Base-by-base conservation (phyloP, 208 protist genomes). In the Leishmania tropica region DNA sequence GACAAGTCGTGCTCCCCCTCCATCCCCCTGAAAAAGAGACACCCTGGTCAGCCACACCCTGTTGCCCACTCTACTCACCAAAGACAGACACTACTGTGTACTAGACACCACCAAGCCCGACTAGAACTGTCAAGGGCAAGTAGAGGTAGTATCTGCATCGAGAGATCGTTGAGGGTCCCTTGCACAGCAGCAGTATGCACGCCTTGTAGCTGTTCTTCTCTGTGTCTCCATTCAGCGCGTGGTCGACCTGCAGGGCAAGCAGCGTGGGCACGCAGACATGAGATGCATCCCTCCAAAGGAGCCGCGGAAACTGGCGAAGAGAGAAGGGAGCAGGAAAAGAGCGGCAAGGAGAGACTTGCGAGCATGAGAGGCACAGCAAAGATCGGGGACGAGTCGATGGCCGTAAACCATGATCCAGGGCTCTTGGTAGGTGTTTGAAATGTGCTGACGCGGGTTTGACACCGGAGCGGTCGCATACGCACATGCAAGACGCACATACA, bases 261-360 rank as follows among this genome's bases (percentile, higher is more conserved):
- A 93, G 85, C 24, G 92, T 83, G 4, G 90, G 92, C 31, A 97
- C 53, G 92, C 93, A 58, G 95, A 86, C 91, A 94, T 96, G 64
- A 97, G 88, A 81, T 96, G 92, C 37, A 97, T 91, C 3, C 90
- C 94, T 0, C 84, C 91, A 82, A 97, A 95, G 13, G 89, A 89
- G 35, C 92, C 94, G n/a, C 94, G 85, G 62, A 97, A 96, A 76
- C 92, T 93, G 58, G 91, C 91, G 0, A 62, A 62, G 31, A 40
- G 62, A 68, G 31, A 21, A 68, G 31, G 62, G 31, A 31, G 11
- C 31, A 21, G 31, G 31, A 40, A 68, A 68, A 15, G 62, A 68
- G 31, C 28, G 2, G 31, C 31, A 17, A 68, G 15, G 31, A 31
- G 58, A 31, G 19, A 17, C 28, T 31, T 28, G 28, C 58, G 58